Evolutionary conservation across 176 grass and related monocot species (phyloP), one percentile per base, ranked within the genome.

Genomic region (Hyparrhenia diplandra): DNA sequence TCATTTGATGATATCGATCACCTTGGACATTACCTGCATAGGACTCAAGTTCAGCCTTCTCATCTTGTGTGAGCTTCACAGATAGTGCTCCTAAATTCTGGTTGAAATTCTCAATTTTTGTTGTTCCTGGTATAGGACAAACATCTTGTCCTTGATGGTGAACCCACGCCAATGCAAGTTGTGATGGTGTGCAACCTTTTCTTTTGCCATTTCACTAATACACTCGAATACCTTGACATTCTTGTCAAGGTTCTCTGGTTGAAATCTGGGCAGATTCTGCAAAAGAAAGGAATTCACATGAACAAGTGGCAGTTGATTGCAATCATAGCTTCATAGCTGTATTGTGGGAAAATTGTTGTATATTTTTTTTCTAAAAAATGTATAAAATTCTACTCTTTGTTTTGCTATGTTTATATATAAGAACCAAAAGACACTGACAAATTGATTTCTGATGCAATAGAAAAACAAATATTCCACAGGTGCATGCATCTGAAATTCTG

Each of bases 21-120:
- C 65, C 64, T 21, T 30, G 6, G 14, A 81, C 45, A 29, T 14
- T 13, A 66, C 18, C 8, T 51, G 61, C 47, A 40, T 81, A 81
- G 2, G 46, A 81, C 39, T 58, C 64, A 11, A 85, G 72, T 67
- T 85, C 73, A 34, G 45, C 47, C 82, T 69, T 76, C 62, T 85
- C 82, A 20, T 52, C 49, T 21, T 20, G 49, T 52, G 49, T 52
- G 49, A 52, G 49, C 49, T 52, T 52, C 49, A 52, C 17, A 52
- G 49, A 52, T 21, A 21, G 18, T 21, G 49, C 49, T 52, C 49
- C 49, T 18, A 52, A 52, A 52, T 52, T 52, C 18, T 52, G 49
- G 18, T 52, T 52, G 18, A 52, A 52, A 21, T 52, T 52, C 17
- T 52, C 49, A 21, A 52, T 21, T 52, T 52, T 52, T 52, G 49